These are phyloP conservation scores for Yamadazyma phyllophila DNA, from an alignment of 805 yeast species.

Conservation along the genomic window DNA sequence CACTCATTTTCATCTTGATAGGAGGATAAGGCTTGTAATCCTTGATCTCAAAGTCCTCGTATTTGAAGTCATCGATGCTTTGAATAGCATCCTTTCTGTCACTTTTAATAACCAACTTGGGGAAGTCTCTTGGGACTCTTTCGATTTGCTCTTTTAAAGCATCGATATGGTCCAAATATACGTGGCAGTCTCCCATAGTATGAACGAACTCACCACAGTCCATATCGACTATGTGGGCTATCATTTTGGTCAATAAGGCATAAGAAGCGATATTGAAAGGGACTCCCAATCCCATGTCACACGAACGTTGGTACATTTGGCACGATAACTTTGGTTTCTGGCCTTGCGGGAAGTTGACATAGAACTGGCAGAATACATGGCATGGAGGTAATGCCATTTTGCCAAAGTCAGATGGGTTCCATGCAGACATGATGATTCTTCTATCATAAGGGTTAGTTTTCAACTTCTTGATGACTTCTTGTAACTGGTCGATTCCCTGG, in stretches of 20 bases:
- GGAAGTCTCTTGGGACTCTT: slow-evolving; percentile 78
- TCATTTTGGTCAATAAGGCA: slow-evolving; percentile 88
- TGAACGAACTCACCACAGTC: slow-evolving; percentile 95
- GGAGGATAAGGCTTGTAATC: slow-evolving; percentile 79
- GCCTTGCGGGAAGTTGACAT: slow-evolving; percentile 72
- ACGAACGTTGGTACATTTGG: slow-evolving; percentile 91
- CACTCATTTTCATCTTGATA: slow-evolving; percentile 97
- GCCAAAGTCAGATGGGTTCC: slow-evolving; percentile 96
- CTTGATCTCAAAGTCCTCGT: slow-evolving; percentile 80
- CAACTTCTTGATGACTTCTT: slow-evolving; percentile 72
- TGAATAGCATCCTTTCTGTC: slow-evolving; percentile 45
- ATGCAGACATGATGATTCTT: slow-evolving; percentile 90
- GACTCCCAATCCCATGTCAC: slow-evolving; percentile 99
- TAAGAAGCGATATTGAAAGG: slow-evolving; percentile 98
- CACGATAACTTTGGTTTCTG: slow-evolving; percentile 74
- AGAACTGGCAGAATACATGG: slow-evolving; percentile 94
- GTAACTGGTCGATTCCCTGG: slow-evolving; percentile 87
- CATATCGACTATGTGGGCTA: slow-evolving; percentile 92
- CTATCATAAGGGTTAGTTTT: slow-evolving; percentile 92
- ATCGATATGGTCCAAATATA: slow-evolving; percentile 88
- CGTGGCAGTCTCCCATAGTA: slow-evolving; percentile 96
- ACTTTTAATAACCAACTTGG: slow-evolving; percentile 69
- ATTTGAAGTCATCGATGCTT: slow-evolving; percentile 81
- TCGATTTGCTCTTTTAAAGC: slow-evolving; percentile 78
- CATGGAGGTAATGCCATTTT: slow-evolving; percentile 99